Evolutionary conservation across 108 stramenopile genomes (phyloP).

Genomic region (Phaeodactylum tricornutum): DNA sequence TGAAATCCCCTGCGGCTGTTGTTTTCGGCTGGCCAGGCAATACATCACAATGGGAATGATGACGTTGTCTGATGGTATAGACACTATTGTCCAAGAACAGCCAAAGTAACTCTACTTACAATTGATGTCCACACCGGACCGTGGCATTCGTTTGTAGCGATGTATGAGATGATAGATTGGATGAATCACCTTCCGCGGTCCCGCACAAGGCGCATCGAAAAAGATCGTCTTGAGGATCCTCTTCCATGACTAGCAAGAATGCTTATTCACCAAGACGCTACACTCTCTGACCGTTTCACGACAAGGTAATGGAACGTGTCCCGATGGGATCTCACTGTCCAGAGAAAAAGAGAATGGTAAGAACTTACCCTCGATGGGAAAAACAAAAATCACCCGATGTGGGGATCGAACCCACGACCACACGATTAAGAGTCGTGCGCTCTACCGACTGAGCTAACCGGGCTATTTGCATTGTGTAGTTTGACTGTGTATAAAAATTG

Average conservation of each 20-base stretch:
- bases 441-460: conserved; percentile 88
- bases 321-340: too few species aligned
- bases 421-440: conserved; percentile 96
- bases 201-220: conserved; percentile 84
- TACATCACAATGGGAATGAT: too few species aligned
- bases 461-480: too few species aligned
- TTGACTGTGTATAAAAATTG: too few species aligned
- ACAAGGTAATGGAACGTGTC: too few species aligned
- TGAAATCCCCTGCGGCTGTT: too few species aligned
- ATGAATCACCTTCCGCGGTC: conserved; percentile 65
- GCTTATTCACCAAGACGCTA: too few species aligned
- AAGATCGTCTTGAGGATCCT: conserved; percentile 60
- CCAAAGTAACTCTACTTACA: conserved; percentile 37
- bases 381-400: conserved; percentile 29
- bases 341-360: too few species aligned
- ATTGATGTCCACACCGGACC: conserved; percentile 79
- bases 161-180: conserved; percentile 73
- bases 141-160: conserved; percentile 72
- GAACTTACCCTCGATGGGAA: too few species aligned
- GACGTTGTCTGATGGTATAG: too few species aligned
- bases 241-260: conserved; percentile 14
- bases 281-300: too few species aligned
- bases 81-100: neutral
- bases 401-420: conserved; percentile 95
- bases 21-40: too few species aligned